Base-by-base conservation (phyloP, 129 eudicot species). In the Sambucus nigra region DNA sequence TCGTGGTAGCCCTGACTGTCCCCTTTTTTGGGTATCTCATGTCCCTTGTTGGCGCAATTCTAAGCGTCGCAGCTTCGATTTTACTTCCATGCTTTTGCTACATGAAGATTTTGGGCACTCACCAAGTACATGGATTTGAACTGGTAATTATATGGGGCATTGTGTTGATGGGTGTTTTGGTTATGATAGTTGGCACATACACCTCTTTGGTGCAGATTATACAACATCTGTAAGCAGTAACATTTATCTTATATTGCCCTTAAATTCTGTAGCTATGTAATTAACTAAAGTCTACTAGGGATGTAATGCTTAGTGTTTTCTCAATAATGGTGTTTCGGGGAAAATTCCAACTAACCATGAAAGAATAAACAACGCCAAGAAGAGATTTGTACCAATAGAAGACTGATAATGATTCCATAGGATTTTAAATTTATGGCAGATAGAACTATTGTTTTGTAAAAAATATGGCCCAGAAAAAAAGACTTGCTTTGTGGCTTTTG, bases 21-120 rank as follows among this genome's bases (percentile, higher is more conserved):
- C 99, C 99, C 2, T 79, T 85, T 61, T 91, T 85, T 19, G 94
- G 67, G 23, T 59, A 61, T 53, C 70, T 91, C 2, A 79, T 91
- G 94, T 82, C 93, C 10, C 88, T 88, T 7, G 93, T 88, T 46
- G 97, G 99, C 17, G 97, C 95, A 4, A 70, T 84, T 58, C 49
- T 81, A 29, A 81, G 97, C 33, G 69, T 80, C 3, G 70, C 83
- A 2, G 80, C 79, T 40, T 88, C 95, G 1, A 69, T 84, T 33
- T 57, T 68, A 23, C 44, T 88, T 17, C 97, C 97, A 10, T 78
- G 97, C 63, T 44, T 78, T 57, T 88, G 93, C 51, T 88, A 69
- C 77, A 60, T 88, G 69, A 88, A 78, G 88, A 88, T 84, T 49
- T 73, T 77, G 0, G 75, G 88, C 0, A 42, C 15, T 35, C 44